Evolutionary conservation across 805 yeast species (phyloP), one percentile per base, ranked within the genome.

Genomic region (Candida pini): DNA sequence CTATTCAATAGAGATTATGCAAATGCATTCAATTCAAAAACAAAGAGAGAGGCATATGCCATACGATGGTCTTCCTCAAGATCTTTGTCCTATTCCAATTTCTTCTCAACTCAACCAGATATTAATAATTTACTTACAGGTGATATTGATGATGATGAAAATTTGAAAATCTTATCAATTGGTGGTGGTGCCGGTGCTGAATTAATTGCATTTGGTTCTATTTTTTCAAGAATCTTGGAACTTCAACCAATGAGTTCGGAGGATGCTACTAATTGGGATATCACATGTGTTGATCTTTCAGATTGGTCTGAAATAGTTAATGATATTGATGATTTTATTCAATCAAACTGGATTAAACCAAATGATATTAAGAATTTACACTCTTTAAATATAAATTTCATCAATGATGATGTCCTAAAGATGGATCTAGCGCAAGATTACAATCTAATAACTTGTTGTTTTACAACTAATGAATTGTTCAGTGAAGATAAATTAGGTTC

Each of bases 141-240:
- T 9, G 52, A 52, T 19, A 49, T 73, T n/a, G 53, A 53, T 25
- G 59, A 33, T 9, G 52, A 52, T 19, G 60, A 50, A 13, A 9
- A 19, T 14, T 18, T 33, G 15, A 31, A 36, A 12, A 72, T 79
- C 0, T 54, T 86, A 23, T 73, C 81, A 47, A 67, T 88, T 24
- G 96, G 96, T 14, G 96, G 94, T 17, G 96, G 96, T 23, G 96
- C 96, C 0, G 85, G 90, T 4, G 84, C 87, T 2, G 96, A 87
- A 53, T 58, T 86, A 17, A 75, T 77, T 21, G 84, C 75, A 0
- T 50, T 85, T 28, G 74, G 76, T 1, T 68, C 88, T 13, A 62
- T 82, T 1, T 78, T 76, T 41, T 63, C 69, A 31, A 47, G 65
- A 30, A 47, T 42, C 9, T 29, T 49, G 23, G 48, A 47, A 15